Base-by-base conservation (phyloP, 768 basidiomycete species). In the Suillus weaverae region DNA sequence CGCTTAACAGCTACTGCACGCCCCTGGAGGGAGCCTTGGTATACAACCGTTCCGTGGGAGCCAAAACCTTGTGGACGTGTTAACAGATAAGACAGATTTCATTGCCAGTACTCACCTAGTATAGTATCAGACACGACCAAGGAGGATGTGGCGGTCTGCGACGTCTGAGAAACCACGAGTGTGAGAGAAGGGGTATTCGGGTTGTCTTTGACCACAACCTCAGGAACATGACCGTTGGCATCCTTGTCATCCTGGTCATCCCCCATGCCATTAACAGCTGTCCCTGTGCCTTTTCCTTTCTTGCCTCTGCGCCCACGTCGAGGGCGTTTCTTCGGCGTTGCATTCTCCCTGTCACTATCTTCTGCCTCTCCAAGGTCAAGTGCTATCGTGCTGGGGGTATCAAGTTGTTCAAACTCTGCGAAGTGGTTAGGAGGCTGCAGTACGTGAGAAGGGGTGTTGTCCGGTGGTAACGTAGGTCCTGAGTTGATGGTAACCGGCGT, bases 1-100 rank as follows among this genome's bases (percentile, higher is more conserved):
- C 97, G 92, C 76, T 99, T 99, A 64, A 99, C 95, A n/a, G 97
- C 97, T 0, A 99, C 97, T 0, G 97, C 91, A 61, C 97, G 90
- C 0, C 94, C 95, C 79, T 99, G 97, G n/a, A 98, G 86, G 8
- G 95, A 91, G 3, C 97, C 97, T 72, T 91, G 86, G 78, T 87
- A 95, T 4, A 99, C 97, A 48, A 99, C 92, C 0, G 97, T 99
- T 7, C 97, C 97, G 72, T 98, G 95, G 0, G 95, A 98, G 3
- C 96, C 96, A 70, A 91, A 94, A 5, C 96, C 96, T 97, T 67
- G 4, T 43, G 61, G n/a, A 18, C 8, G 32, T 65, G 72, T 63
- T 57, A 56, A 64, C 36, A 38, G 32, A 35, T 50, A n/a, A 26
- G 22, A 8, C 54, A 60, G 30, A 33, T 35, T 26, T 30, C 8